Base-by-base conservation (phyloP, 805 yeast species). In the baker's yeast (Saccharomyces cerevisiae) region DNA sequence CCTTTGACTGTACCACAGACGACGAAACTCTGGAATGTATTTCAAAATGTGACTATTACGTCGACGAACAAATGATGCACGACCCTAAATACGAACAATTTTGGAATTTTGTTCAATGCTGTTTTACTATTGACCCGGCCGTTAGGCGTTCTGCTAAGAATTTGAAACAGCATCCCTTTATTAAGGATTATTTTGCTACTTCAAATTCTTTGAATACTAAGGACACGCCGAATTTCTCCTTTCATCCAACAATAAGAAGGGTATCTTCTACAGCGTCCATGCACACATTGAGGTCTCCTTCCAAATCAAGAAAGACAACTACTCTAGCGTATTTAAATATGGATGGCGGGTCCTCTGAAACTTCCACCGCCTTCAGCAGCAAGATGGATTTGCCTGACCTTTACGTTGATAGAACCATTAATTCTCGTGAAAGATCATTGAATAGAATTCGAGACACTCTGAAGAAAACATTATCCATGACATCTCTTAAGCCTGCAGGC, bases 1-100 rank as follows among this genome's bases (percentile, higher is more conserved):
- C 92, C 1, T 85, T 85, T 66, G 91, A 85, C 61, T 81, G 90
- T 58, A 90, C 85, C 51, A 77, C 81, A 5, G 84, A 83, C 43
- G 78, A 76, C 1, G 90, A 85, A 62, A 87, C 89, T 11, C 75
- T 77, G 60, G 77, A 80, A 46, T 87, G 88, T 36, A 84, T 85
- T n/a, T 54, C 64, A 24, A 72, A 65, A 13, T 82, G 78, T n/a
- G 85, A 85, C 55, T 84, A 74, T 61, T 71, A 73, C 53, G 82
- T 81, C 58, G 85, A 82, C 55, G 87, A 87, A n/a, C 78, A 74
- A 4, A 79, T 76, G 57, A 76, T 79, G 62, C 79, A 86, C 51
- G 76, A 82, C 24, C 74, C 82, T 10, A 55, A 56, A 8, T 62
- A 55, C 17, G 62, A 64, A 2, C 71, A 72, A n/a, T 85, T 87